A percentile compares a stretch with the other conserved stretches of the same genome.
Conservation (phyloP, 2,329 filamentous ascomycete species). For the Penicillium sp. region DNA sequence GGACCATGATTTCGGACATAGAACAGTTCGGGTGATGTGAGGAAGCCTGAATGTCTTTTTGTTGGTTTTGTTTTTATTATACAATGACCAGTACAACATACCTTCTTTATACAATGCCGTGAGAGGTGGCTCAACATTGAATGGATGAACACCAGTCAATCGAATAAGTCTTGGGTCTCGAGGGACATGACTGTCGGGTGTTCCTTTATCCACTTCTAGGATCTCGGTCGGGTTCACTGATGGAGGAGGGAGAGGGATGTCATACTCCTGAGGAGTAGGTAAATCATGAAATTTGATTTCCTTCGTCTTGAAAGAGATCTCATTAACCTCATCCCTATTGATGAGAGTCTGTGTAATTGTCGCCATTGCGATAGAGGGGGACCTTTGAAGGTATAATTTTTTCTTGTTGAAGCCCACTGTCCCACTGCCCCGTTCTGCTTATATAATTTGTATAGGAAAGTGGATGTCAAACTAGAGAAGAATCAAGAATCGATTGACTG, state of each 20-base stretch:
- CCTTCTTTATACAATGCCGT: conserved; percentile 70
- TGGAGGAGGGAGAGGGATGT: conserved; percentile 69
- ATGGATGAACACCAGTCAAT: conserved; percentile 84
- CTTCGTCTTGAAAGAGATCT: conserved; percentile 18
- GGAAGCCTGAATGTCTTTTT: conserved; percentile 62
- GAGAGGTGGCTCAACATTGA: conserved; percentile 85
- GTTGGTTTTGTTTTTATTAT: not conserved
- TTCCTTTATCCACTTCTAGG: conserved; percentile 74
- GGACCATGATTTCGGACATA: conserved; percentile 89
- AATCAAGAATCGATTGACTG: not conserved
- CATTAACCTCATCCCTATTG: conserved; percentile 2
- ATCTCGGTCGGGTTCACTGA: conserved; percentile 59
- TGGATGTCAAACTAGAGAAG: not conserved
- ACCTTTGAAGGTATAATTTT: not conserved
- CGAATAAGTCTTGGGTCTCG: conserved; percentile 80
- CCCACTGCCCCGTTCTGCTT: conserved; percentile 1
- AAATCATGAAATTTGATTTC: conserved; percentile 28
- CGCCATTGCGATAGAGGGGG: conserved; percentile 20
- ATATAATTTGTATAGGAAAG: conserved; percentile 1
- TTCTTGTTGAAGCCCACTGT: not conserved
- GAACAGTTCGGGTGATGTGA: conserved; percentile 84
- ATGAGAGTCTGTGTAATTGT: conserved; percentile 21
- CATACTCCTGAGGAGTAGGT: conserved; percentile 22
- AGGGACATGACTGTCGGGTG: conserved; percentile 78
- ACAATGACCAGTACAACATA: conserved; percentile 6